Evolutionary conservation across 75 land plant species (phyloP).

Genomic region (Sequoia sempervirens): DNA sequence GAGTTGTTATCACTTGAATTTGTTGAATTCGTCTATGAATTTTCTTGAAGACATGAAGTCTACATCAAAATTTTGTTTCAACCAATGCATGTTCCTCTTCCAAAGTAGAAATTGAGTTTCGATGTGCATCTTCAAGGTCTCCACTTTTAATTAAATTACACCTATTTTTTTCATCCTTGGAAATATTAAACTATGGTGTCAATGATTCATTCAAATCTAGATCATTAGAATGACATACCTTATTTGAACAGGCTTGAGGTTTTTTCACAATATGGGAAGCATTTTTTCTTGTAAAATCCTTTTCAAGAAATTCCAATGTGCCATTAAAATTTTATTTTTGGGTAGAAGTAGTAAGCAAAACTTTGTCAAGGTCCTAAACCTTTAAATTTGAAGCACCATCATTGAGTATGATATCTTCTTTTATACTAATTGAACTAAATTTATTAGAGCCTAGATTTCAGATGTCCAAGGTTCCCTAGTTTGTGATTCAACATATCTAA

Average conservation of each 20-base stretch:
- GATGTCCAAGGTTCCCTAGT: constrained; percentile 9
- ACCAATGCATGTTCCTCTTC: too few species aligned
- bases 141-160: too few species aligned
- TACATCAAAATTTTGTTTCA: not conserved
- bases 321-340: constrained; percentile 1
- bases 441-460: constrained; percentile 16
- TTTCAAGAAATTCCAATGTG: not conserved
- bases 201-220: constrained; percentile 7
- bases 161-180: too few species aligned
- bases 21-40: constrained; percentile 22
- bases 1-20: constrained; percentile 22
- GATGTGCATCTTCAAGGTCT: too few species aligned
- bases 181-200: constrained; percentile 5
- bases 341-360: not conserved
- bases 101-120: too few species aligned
- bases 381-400: constrained; percentile 45
- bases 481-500: not conserved
- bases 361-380: constrained; percentile 5
- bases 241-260: not conserved
- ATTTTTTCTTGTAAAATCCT: not conserved
- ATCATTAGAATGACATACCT: constrained; percentile 14
- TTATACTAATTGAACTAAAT: constrained; percentile 37
- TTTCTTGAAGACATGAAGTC: not conserved
- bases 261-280: not conserved
- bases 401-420: constrained; percentile 47